Conservation (phyloP, 2,329 filamentous ascomycete genomes). For the Aspergillus sp. region DNA sequence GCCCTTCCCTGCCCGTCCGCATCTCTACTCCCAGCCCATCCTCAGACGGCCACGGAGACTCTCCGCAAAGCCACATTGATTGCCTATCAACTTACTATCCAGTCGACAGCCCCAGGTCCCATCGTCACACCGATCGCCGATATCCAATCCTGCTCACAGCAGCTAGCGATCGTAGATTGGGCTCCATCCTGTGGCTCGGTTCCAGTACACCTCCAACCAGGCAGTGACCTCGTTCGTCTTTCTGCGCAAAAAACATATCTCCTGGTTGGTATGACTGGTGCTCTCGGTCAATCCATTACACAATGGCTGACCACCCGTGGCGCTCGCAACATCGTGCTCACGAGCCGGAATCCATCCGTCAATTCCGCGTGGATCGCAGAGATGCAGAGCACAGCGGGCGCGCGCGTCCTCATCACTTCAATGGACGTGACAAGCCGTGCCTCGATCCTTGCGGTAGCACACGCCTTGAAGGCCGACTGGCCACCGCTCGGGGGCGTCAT, state of each 20-base stretch:
- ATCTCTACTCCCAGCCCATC: no score
- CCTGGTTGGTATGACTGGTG: neutral
- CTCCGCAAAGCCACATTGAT: no score
- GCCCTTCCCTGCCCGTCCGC: no score
- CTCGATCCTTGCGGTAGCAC: neutral
- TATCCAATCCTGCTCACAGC: no score
- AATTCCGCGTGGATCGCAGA: neutral
- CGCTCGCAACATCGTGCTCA: neutral
- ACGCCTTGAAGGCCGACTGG: neutral
- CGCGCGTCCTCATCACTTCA: neutral
- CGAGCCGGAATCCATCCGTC: neutral
- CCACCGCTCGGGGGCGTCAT: constrained; percentile 11
- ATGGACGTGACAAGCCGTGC: constrained; percentile 7
- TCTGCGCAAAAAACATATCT: neutral
- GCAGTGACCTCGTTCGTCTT: neutral
- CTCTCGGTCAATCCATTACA: neutral
- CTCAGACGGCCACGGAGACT: no score
- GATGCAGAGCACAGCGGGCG: neutral
- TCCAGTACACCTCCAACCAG: neutral
- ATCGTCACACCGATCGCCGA: no score
- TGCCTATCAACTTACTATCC: no score
- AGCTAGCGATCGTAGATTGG: neutral
- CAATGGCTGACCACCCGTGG: neutral
- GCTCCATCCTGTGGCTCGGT: neutral
- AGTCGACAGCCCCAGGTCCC: no score